Evolutionary conservation across 139 green algal genomes (phyloP).

Genomic region (Volvox africanus): DNA sequence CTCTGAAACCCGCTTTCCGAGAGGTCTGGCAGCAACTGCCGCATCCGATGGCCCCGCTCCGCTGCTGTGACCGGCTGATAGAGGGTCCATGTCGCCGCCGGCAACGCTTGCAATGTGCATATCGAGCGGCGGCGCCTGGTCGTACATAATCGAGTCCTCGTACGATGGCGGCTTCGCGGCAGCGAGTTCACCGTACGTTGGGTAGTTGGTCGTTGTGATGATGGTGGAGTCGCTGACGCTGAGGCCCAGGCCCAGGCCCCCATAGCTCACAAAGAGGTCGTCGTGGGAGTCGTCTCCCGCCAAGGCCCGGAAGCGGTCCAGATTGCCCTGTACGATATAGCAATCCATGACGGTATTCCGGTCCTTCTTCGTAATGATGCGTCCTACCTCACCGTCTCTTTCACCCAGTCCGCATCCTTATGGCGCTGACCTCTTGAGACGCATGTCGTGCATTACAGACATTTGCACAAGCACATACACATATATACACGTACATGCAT

Average conservation of each 20-base stretch:
- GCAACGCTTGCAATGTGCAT: not conserved
- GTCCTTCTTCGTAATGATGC: too few species aligned
- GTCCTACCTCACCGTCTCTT: too few species aligned
- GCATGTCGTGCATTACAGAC: too few species aligned
- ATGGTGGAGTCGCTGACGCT: slow-evolving; percentile 29
- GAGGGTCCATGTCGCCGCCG: not conserved
- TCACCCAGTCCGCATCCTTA: too few species aligned
- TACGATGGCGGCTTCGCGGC: slow-evolving; percentile 58
- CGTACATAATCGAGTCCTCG: slow-evolving; percentile 64
- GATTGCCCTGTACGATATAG: slow-evolving; percentile 24
- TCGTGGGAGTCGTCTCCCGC: not conserved
- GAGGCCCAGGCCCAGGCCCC: slow-evolving; percentile 3
- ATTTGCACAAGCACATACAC: too few species aligned
- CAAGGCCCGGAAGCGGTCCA: slow-evolving; percentile 36
- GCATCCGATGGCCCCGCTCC: too few species aligned
- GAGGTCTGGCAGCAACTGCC: not conserved
- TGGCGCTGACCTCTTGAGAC: too few species aligned
- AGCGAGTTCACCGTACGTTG: slow-evolving; percentile 71
- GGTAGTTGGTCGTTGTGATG: slow-evolving; percentile 36
- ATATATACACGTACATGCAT: too few species aligned
- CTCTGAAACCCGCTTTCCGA: too few species aligned
- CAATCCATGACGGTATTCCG: too few species aligned
- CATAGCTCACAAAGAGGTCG: not conserved
- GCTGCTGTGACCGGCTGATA: not conserved
- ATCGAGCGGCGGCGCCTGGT: slow-evolving; percentile 31